Conservation (phyloP, 2,329 filamentous ascomycete genomes). For the Stemphylium vesicarium region DNA sequence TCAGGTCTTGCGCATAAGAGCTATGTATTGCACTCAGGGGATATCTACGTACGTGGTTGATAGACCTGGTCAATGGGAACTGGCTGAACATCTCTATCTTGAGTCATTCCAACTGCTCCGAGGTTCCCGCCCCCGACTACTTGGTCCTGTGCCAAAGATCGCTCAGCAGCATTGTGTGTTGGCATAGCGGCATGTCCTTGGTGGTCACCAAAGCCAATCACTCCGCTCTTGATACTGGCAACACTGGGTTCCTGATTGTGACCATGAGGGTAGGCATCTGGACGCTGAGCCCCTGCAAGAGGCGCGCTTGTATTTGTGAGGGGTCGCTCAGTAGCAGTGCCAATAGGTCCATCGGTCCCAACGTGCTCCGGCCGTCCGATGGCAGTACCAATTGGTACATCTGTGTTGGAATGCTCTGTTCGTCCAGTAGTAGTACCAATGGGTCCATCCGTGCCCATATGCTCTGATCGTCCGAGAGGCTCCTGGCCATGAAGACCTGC, state of each 20-base stretch:
- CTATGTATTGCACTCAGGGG: background rate
- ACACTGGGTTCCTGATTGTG: conserved; percentile 34
- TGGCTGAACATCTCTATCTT: conserved; percentile 8
- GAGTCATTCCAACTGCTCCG: conserved; percentile 17
- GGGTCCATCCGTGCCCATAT: conserved; percentile 12
- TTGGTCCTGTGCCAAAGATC: conserved; percentile 21
- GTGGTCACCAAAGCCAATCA: conserved; percentile 41
- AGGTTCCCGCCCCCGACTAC: conserved; percentile 24
- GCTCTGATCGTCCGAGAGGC: conserved; percentile 6
- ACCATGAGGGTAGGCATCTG: conserved; percentile 20
- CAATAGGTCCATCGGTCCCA: background rate
- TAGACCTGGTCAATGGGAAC: conserved; percentile 6
- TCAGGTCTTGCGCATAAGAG: conserved; percentile 12
- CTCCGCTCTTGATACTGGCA: conserved; percentile 50
- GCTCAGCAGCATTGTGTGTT: conserved; percentile 18
- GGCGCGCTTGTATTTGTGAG: background rate
- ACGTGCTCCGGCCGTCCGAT: background rate
- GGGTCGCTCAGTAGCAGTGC: conserved; percentile 1
- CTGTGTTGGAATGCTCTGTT: too few species aligned
- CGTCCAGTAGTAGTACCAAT: background rate
- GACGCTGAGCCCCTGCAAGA: conserved; percentile 20
- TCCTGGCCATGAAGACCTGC: conserved; percentile 8
- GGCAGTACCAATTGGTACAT: background rate
- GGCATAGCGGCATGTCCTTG: conserved; percentile 37
- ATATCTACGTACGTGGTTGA: conserved; percentile 29